Base-by-base conservation (phyloP, 495 filamentous ascomycete species). In the Penicillium canariense region DNA sequence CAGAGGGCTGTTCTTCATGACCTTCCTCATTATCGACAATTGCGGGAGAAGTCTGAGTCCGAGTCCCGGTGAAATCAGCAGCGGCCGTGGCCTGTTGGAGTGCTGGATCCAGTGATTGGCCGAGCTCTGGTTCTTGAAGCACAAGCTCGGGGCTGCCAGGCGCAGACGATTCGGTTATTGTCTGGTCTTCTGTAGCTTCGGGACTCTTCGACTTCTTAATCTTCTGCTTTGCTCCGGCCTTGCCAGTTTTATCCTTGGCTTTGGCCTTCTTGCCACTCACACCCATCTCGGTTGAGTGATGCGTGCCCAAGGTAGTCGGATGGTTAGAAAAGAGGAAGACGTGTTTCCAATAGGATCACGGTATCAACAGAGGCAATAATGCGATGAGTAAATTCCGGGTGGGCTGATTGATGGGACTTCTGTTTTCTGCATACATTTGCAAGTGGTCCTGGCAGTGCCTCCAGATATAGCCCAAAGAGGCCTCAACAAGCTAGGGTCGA, bases 281-380 rank as follows among this genome's bases (percentile, higher is more conserved):
- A 23, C 55, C 65, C 72, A 75, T 75, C 18, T 55, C 63, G 63
- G 50, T 48, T 38, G 60, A 56, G 53, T 63, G 63, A 72, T 69
- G 65, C 48, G 69, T 71, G 71, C 66, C 66, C 67, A 69, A 72
- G 55, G 17, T 46, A 35, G 50, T 23, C 6, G 34, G 32, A 39
- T 30, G 51, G 56, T 30, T 11, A 38, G 23, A 45, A 52, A 50
- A 55, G 17, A 47, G 52, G 39, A 55, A 69, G 65, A 77, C 73
- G 75, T 75, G 73, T 75, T 70, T 66, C 73, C 72, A 77, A 70
- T 73, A 58, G 60, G 54, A 64, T 66, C 47, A 59, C 51, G 52
- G 53, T 28, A 26, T 58, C 42, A 59, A 48, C 55, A 26, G 39
- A 54, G 27, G 28, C 17, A 55, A 57, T 60, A 52, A 27, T 48